phyloP scores from a whole-genome alignment of 805 yeast species.

The Kregervanrija fluxuum region DNA sequence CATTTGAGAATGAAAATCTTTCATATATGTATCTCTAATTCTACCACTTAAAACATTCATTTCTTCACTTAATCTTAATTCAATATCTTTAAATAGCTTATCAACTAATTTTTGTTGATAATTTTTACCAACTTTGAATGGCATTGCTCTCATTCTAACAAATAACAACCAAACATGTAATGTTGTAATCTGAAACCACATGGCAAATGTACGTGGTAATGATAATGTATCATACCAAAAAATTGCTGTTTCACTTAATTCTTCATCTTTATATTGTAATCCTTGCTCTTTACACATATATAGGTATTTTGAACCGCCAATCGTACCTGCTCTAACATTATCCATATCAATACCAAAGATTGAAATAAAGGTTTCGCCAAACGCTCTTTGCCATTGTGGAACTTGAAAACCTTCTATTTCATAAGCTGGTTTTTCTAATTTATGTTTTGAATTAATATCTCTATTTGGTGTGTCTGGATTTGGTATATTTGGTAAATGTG shows the following conservation, averaged over 20 bases:
- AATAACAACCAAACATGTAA: conserved; percentile 91
- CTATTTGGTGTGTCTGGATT: conserved; percentile 29
- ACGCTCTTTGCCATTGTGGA: conserved; percentile 43
- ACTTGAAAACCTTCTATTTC: conserved; percentile 27
- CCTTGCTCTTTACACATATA: conserved; percentile 86
- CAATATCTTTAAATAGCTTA: conserved; percentile 84
- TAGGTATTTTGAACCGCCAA: conserved; percentile 84
- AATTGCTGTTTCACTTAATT: conserved; percentile 61
- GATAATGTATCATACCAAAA: conserved; percentile 82
- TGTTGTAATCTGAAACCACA: conserved; percentile 90
- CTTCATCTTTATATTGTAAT: conserved; percentile 66
- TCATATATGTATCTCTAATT: conserved; percentile 76
- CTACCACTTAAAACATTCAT: conserved; percentile 77
- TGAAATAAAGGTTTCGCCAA: conserved; percentile 61
- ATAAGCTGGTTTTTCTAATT: conserved; percentile 22
- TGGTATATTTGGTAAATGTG: conserved; percentile 28
- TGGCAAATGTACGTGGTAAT: conserved; percentile 83
- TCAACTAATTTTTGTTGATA: conserved; percentile 92
- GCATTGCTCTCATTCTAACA: conserved; percentile 95
- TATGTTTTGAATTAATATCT: conserved; percentile 28
- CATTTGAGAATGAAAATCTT: conserved; percentile 84
- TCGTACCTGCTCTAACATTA: conserved; percentile 83
- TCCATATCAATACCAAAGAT: conserved; percentile 82
- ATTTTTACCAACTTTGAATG: conserved; percentile 77
- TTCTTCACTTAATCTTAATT: conserved; percentile 75